Evolutionary conservation across 129 eudicot genomes (phyloP), one percentile per base, ranked within the genome.

Genomic region (Flaveria trinervia): DNA sequence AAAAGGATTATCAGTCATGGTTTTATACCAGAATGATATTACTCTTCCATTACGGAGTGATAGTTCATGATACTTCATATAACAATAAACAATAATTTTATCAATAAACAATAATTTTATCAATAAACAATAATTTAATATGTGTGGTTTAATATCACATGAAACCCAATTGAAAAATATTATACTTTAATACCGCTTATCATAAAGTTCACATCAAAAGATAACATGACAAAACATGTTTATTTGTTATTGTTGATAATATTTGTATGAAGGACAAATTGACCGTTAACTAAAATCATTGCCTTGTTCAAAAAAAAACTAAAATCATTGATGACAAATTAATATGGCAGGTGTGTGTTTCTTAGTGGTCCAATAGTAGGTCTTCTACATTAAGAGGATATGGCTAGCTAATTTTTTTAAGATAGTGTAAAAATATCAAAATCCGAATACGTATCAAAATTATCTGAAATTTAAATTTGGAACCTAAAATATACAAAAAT

Each of bases 271-370:
- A 55, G 28, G 26, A 55, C 26, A 17, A 8, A 17, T 55, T 18
- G 62, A 55, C 28, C 62, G 15, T 25, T 60, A 74, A 75, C 79
- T 30, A 46, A 48, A 46, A 75, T 65, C 8, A 65, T 76, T 76
- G 28, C 22, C 22, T 20, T 20, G 22, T 20, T 20, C 22, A 20
- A 20, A 20, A 20, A 20, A 20, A 20, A 74, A 75, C 79, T 30
- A 46, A 48, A 46, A 75, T 65, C 8, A 65, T 76, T 76, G 28
- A 77, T 51, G 74, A 23, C 25, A 8, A 66, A 54, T 66, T 52
- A 67, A 66, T 66, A 36, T 16, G 69, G 68, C 59, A 41, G 77
- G 2, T 61, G 57, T 46, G 59, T 46, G 59, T 23, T 46, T 69
- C 17, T 44, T 68, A 20, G 36, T 68, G 62, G 62, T 55, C 62